Evolutionary conservation across 1,139 yeast species (phyloP).

Genomic region (Candida tetrigidarum): DNA sequence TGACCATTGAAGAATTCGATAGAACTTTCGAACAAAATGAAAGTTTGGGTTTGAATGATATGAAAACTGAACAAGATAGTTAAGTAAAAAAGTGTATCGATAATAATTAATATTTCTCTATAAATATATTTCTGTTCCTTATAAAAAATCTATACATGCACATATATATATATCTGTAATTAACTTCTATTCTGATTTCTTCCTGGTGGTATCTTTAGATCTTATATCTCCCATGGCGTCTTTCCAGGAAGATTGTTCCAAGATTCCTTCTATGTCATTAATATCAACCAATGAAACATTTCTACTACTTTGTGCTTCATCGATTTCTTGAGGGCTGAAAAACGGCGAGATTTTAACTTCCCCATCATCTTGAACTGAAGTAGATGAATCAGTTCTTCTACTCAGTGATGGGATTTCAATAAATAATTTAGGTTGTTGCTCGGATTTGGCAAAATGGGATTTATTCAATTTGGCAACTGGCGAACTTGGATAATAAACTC

Average conservation of each 20-base stretch:
- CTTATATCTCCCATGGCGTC: slow-evolving; percentile 13
- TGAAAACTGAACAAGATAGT: slow-evolving; percentile 51
- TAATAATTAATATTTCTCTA: too few relatives aligned
- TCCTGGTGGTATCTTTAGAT: too few relatives aligned
- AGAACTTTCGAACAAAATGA: slow-evolving; percentile 90
- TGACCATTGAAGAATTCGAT: slow-evolving; percentile 87
- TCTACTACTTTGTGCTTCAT: slow-evolving; percentile 5
- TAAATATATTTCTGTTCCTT: neutral
- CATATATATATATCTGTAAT: neutral
- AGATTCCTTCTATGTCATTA: slow-evolving; percentile 11
- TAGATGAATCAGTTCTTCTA: neutral
- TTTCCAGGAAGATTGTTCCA: slow-evolving; percentile 17
- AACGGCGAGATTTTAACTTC: slow-evolving; percentile 13
- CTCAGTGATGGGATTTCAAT: slow-evolving; percentile 12
- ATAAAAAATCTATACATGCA: neutral
- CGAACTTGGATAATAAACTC: slow-evolving; percentile 17
- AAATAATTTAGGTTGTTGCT: slow-evolving; percentile 12
- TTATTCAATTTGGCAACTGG: slow-evolving; percentile 11
- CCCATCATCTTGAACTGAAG: slow-evolving; percentile 3
- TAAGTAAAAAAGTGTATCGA: too few relatives aligned
- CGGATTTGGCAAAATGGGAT: slow-evolving; percentile 5
- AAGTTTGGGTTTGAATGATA: slow-evolving; percentile 87
- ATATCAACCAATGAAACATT: slow-evolving; percentile 13
- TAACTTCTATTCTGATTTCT: too few relatives aligned
- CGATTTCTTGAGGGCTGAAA: slow-evolving; percentile 7